Evolutionary conservation across 192 early-diverging fungal genomes (phyloP), one percentile per base, ranked within the genome.

Genomic region (Lobosporangium transversale): DNA sequence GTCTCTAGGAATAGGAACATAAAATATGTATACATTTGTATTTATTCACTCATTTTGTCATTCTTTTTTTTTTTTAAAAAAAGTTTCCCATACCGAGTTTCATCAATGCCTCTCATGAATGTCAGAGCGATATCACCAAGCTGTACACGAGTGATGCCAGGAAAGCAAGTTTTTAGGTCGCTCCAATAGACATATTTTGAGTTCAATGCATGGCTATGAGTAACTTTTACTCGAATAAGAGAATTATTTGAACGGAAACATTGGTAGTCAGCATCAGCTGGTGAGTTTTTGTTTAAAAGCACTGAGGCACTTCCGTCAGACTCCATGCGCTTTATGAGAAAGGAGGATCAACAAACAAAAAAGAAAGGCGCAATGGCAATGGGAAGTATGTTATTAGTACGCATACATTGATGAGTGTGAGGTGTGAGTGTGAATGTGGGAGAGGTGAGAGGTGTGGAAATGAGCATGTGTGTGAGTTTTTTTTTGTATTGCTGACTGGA

Each of bases 31-130:
- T n/a, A n/a, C n/a, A n/a, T n/a, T n/a, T n/a, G n/a, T n/a, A n/a
- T n/a, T n/a, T n/a, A n/a, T n/a, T n/a, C n/a, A n/a, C n/a, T n/a
- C n/a, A n/a, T n/a, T n/a, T n/a, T n/a, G n/a, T n/a, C n/a, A n/a
- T n/a, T n/a, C n/a, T n/a, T n/a, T n/a, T n/a, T n/a, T n/a, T n/a
- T n/a, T n/a, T n/a, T n/a, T n/a, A n/a, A n/a, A n/a, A n/a, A n/a
- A n/a, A n/a, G n/a, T n/a, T n/a, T n/a, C n/a, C n/a, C 43, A 26
- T 67, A 67, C 65, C 65, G 53, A 37, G 56, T 33, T 48, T 68
- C 66, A 14, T 27, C 47, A 4, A 15, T 15, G 17, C 49, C 32
- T 21, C 66, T 56, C 56, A 68, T 58, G 23, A 68, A 68, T 0
- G 66, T 48, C 33, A 68, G 20, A 27, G 24, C 32, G 36, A 58